Evolutionary conservation across 2,329 filamentous ascomycete species (phyloP).

Genomic region (Leptographium procerum): DNA sequence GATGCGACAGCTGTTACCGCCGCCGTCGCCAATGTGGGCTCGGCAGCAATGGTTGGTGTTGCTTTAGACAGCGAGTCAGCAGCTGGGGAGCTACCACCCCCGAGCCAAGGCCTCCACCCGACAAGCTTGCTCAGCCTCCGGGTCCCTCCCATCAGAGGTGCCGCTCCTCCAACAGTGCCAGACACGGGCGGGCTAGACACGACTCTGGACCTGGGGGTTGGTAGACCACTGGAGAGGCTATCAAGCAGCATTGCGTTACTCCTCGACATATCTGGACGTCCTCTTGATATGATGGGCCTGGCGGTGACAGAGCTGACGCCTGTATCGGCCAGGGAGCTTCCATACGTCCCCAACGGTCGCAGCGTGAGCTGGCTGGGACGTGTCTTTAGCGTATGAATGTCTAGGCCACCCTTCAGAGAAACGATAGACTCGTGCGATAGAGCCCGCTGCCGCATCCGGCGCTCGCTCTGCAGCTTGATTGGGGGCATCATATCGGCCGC

Average conservation of each 20-base stretch:
- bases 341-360: conserved; percentile 33
- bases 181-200: conserved; percentile 15
- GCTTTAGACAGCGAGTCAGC: neutral
- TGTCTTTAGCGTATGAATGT: conserved; percentile 72
- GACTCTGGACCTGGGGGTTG: conserved; percentile 16
- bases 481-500: neutral
- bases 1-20: neutral
- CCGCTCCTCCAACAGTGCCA: neutral
- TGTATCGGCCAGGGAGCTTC: conserved; percentile 36
- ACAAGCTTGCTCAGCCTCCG: conserved; percentile 16
- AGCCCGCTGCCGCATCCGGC: conserved; percentile 44
- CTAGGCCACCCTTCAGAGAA: conserved; percentile 75
- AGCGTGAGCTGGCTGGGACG: conserved; percentile 65
- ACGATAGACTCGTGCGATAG: conserved; percentile 81
- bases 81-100: neutral
- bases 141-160: neutral
- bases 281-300: conserved; percentile 41
- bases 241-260: conserved; percentile 50
- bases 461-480: neutral
- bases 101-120: conserved; percentile 32
- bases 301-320: conserved; percentile 49
- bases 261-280: conserved; percentile 26
- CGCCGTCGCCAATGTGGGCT: neutral
- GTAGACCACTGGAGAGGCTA: conserved; percentile 29
- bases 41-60: neutral